Conservation (phyloP, 129 eudicot genomes). For the Smallanthus sonchifolius region DNA sequence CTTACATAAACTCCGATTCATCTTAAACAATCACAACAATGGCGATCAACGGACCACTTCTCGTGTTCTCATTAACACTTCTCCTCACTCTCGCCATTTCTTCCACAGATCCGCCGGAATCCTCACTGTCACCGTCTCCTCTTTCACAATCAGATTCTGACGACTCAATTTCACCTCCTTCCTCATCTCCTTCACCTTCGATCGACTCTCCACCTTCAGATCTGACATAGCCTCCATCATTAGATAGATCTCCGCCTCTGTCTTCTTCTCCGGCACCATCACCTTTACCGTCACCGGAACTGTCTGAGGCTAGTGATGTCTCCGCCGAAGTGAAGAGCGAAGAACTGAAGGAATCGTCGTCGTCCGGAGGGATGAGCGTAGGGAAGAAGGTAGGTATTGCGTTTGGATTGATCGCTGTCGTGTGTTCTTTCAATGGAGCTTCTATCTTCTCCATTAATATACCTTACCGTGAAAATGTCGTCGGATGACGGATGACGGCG, state of each 20-base stretch:
- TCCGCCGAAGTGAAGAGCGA: slow-evolving; percentile 1
- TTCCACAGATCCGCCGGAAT: slow-evolving; percentile 16
- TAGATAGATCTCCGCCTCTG: slow-evolving; percentile 9
- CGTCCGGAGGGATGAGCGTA: slow-evolving; percentile 39
- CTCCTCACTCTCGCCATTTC: slow-evolving; percentile 18
- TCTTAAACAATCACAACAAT: slow-evolving; percentile 21
- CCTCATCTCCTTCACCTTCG: slow-evolving; percentile 5
- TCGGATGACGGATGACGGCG: no score
- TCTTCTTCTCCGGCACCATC: slow-evolving; percentile 2
- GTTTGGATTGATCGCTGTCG: slow-evolving; percentile 47
- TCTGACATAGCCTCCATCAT: slow-evolving; percentile 9
- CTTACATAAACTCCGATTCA: background rate
- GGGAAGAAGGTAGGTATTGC: slow-evolving; percentile 62
- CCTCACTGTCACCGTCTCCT: slow-evolving; percentile 35
- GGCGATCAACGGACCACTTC: slow-evolving; percentile 19
- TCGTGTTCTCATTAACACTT: slow-evolving; percentile 12
- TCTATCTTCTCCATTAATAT: no score
- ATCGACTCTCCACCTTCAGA: slow-evolving; percentile 10
- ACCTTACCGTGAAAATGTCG: no score
- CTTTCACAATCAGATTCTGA: slow-evolving; percentile 18
- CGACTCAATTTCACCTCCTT: slow-evolving; percentile 1
- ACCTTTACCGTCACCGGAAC: no score
- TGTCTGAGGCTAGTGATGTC: slow-evolving; percentile 15
- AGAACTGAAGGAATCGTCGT: slow-evolving; percentile 13
- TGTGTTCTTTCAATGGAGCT: no score